Percentiles rank a stretch among this genome's conserved stretches.
These are phyloP conservation scores for Dactylonectria macrodidyma DNA, from an alignment of 2,329 filamentous ascomycete species.

Conservation along the genomic window DNA sequence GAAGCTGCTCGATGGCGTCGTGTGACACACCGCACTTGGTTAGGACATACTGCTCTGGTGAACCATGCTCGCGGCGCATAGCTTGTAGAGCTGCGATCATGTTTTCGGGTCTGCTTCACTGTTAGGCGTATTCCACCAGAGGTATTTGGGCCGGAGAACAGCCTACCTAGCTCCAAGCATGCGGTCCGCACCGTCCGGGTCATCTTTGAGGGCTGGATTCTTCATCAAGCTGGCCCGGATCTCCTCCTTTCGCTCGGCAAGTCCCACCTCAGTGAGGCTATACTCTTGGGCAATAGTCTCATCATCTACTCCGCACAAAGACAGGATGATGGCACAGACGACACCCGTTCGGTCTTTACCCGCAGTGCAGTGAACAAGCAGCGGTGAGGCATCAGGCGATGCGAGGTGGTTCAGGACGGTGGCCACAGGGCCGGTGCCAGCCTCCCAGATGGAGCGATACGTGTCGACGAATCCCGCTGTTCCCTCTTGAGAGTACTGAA, in stretches of 20 bases:
- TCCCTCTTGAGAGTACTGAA: constrained; percentile 70
- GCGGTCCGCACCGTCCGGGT: constrained; percentile 60
- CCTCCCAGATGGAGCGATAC: constrained; percentile 73
- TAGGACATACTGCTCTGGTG: constrained; percentile 74
- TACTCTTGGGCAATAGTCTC: constrained; percentile 78
- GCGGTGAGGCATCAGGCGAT: constrained; percentile 58
- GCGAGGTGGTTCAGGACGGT: constrained; percentile 70
- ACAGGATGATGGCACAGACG: constrained; percentile 75
- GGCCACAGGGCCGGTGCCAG: constrained; percentile 66
- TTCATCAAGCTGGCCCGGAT: constrained; percentile 66
- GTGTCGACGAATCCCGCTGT: constrained; percentile 73
- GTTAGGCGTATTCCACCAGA: constrained; percentile 8
- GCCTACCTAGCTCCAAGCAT: constrained; percentile 62
- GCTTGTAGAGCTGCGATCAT: constrained; percentile 67
- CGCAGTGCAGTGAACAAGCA: constrained; percentile 81
- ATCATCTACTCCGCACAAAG: constrained; percentile 73
- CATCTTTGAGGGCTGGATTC: constrained; percentile 64
- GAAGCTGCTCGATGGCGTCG: constrained; percentile 68
- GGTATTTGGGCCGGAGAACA: background rate
- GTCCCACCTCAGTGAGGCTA: constrained; percentile 74
- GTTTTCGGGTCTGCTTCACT: constrained; percentile 57
- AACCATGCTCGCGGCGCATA: constrained; percentile 73
- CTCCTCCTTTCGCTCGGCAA: constrained; percentile 66
- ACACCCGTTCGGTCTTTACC: constrained; percentile 86
- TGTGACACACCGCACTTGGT: constrained; percentile 70